These are phyloP conservation scores for Meira nashicola DNA, from an alignment of 1,284 basidiomycete species.

Conservation along the genomic window DNA sequence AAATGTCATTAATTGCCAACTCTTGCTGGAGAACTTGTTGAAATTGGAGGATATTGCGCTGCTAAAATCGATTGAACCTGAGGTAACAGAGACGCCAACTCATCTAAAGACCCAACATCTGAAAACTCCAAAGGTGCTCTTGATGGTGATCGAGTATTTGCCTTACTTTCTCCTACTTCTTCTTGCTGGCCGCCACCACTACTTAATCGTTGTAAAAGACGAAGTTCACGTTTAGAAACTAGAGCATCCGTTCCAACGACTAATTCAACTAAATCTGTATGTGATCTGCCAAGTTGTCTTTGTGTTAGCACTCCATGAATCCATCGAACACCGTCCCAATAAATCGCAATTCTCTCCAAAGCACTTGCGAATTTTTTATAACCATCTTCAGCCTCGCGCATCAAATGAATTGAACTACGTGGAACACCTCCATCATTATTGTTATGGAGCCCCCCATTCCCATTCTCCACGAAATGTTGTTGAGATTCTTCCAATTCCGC, in stretches of 20 bases:
- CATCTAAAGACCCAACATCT: too few relatives aligned
- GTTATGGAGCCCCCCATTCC: too few relatives aligned
- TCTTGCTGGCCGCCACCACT: too few relatives aligned
- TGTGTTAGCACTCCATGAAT: conserved; percentile 1
- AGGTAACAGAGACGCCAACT: too few relatives aligned
- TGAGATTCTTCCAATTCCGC: neutral
- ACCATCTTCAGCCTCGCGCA: neutral
- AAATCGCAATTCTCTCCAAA: neutral
- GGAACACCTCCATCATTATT: too few relatives aligned
- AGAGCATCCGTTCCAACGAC: neutral
- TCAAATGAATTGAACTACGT: neutral
- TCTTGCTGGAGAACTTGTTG: too few relatives aligned
- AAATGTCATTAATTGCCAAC: too few relatives aligned
- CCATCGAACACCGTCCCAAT: neutral
- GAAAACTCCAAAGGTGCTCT: too few relatives aligned
- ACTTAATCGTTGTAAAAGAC: neutral
- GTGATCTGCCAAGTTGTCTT: neutral
- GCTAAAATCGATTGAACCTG: too few relatives aligned
- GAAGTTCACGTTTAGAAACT: neutral
- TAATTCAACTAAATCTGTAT: neutral
- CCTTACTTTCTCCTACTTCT: too few relatives aligned
- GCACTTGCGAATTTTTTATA: neutral
- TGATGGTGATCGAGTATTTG: too few relatives aligned
- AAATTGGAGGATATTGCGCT: too few relatives aligned
- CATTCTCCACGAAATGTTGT: neutral